A percentile compares a stretch with the other conserved stretches of the same genome.
phyloP scores from a whole-genome alignment of 2,329 filamentous ascomycete genomes.

The Dactylonectria estremocensis region DNA sequence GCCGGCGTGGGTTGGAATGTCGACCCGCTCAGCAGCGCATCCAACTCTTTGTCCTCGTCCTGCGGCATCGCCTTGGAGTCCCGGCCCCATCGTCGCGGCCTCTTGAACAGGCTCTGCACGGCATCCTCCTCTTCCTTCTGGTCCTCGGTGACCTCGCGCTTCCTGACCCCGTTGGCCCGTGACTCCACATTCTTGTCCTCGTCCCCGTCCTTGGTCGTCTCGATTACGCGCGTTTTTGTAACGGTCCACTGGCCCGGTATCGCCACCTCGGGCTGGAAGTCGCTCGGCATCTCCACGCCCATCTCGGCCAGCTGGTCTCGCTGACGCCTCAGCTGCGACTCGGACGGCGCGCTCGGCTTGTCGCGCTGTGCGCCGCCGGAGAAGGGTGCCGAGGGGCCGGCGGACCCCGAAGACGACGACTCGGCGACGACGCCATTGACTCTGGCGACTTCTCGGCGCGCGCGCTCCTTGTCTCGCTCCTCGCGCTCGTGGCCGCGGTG shows the following conservation, averaged over 20 bases:
- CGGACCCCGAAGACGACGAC: constrained; percentile 46
- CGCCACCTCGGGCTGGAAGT: constrained; percentile 84
- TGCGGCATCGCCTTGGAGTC: constrained; percentile 65
- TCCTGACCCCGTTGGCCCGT: constrained; percentile 71
- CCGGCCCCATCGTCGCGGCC: constrained; percentile 68
- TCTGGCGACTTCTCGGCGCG: constrained; percentile 87
- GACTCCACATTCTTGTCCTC: constrained; percentile 60
- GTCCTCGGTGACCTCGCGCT: constrained; percentile 73
- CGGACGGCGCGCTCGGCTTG: constrained; percentile 48
- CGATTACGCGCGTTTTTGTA: constrained; percentile 73
- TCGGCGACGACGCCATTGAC: constrained; percentile 82
- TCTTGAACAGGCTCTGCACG: constrained; percentile 73
- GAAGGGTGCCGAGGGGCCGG: constrained; percentile 20
- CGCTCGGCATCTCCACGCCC: constrained; percentile 87
- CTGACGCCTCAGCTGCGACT: constrained; percentile 84
- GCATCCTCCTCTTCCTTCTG: constrained; percentile 74
- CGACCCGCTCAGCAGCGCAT: constrained; percentile 68
- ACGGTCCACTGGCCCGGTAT: constrained; percentile 92
- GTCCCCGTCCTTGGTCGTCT: constrained; percentile 59
- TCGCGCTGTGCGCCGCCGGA: constrained; percentile 1
- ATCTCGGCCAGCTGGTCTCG: constrained; percentile 89
- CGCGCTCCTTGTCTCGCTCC: constrained; percentile 85
- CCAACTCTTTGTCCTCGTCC: constrained; percentile 71
- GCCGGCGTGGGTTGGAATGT: constrained; percentile 44
- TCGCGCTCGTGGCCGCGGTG: constrained; percentile 88